These are phyloP conservation scores for Cladorrhinum sp. DNA, from an alignment of 2,329 filamentous ascomycete genomes.

Conservation along the genomic window DNA sequence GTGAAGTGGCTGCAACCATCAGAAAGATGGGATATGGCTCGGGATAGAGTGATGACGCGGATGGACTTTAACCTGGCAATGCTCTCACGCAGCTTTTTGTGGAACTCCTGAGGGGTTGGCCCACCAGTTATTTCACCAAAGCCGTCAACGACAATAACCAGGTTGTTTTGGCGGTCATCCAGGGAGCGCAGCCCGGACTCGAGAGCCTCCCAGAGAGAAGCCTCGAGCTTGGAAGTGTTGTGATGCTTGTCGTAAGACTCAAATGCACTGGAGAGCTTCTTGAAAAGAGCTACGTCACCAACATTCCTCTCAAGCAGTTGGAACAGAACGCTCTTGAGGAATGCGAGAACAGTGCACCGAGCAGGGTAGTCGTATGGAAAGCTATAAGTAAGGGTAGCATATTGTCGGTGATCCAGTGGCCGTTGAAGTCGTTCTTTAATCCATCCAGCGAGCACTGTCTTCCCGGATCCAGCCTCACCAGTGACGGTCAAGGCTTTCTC, in stretches of 20 bases:
- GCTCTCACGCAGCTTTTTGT: slow-evolving; percentile 32
- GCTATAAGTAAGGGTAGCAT: slow-evolving; percentile 36
- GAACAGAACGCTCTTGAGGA: slow-evolving; percentile 37
- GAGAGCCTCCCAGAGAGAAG: slow-evolving; percentile 35
- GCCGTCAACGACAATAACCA: slow-evolving; percentile 38
- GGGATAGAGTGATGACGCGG: slow-evolving; percentile 37
- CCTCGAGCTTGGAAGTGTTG: slow-evolving; percentile 29
- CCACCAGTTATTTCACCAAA: slow-evolving; percentile 35
- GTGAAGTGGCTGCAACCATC: slow-evolving; percentile 32
- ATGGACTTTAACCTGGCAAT: slow-evolving; percentile 30
- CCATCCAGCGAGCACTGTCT: slow-evolving; percentile 40
- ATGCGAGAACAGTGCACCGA: slow-evolving; percentile 32
- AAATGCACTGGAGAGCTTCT: slow-evolving; percentile 31
- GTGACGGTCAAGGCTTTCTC: slow-evolving; percentile 37
- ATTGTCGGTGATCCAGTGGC: slow-evolving; percentile 35
- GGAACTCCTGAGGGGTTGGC: slow-evolving; percentile 29
- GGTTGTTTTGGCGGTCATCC: slow-evolving; percentile 28
- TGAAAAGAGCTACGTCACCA: slow-evolving; percentile 36
- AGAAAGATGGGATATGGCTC: slow-evolving; percentile 32
- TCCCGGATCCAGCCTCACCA: slow-evolving; percentile 35
- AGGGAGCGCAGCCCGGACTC: slow-evolving; percentile 33
- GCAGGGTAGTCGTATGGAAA: slow-evolving; percentile 35
- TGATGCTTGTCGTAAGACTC: slow-evolving; percentile 26
- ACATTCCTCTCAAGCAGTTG: slow-evolving; percentile 40
- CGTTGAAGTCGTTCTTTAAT: slow-evolving; percentile 39